Evolutionary conservation across 73 alveolate species (phyloP).

Genomic region (Paramecium primaurelia): DNA sequence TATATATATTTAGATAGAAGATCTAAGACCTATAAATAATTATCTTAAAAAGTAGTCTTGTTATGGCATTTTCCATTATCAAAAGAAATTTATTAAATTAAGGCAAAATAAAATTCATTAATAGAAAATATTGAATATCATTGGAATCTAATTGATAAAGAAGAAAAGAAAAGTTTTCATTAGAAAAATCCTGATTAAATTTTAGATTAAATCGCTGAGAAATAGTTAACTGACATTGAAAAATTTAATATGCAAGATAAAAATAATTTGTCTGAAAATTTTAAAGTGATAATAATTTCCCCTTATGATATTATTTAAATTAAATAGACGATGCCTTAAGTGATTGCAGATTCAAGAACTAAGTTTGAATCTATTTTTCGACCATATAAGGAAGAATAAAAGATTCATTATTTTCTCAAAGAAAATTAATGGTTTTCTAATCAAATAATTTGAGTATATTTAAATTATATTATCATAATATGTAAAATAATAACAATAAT

Average conservation of each 20-base stretch:
- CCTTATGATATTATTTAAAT: not conserved
- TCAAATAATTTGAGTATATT: not conserved
- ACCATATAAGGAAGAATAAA: slow-evolving; percentile 46
- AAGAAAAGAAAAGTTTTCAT: not conserved
- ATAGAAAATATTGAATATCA: not conserved
- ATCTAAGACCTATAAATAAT: not conserved
- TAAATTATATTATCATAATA: not conserved
- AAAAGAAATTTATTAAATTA: not conserved
- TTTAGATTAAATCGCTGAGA: not conserved
- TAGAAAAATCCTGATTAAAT: not conserved
- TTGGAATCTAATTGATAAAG: not conserved
- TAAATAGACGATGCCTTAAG: slow-evolving; percentile 42
- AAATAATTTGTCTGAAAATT: not conserved
- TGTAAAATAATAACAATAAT: not conserved
- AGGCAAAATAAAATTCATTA: not conserved
- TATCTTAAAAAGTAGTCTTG: not conserved
- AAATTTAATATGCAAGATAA: slow-evolving; percentile 13
- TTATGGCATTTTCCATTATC: slow-evolving; percentile 42
- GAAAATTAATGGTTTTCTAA: not conserved
- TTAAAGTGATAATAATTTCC: not conserved
- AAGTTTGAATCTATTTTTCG: slow-evolving; percentile 53
- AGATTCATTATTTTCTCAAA: not conserved
- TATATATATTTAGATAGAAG: not conserved
- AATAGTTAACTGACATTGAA: not conserved
- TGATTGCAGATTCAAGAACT: slow-evolving; percentile 51